Conservation (phyloP, 2,329 filamentous ascomycete species). For the Didymella pomorum region DNA sequence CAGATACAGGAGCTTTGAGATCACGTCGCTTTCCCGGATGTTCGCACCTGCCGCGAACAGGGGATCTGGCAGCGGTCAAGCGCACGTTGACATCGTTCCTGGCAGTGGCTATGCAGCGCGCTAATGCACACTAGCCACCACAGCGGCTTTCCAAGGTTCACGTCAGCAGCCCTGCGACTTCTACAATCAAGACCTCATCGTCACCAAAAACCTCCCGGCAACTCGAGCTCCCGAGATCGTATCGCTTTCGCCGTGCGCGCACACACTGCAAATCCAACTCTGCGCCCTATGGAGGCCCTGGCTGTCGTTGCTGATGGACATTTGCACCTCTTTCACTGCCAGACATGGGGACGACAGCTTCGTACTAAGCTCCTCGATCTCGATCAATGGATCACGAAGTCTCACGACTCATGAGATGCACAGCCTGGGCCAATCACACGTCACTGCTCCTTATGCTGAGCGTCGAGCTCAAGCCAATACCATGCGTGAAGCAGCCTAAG, state of each 20-base stretch:
- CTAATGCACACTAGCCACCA: constrained; percentile 24
- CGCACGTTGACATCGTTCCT: constrained; percentile 4
- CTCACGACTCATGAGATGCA: not conserved
- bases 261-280: constrained; percentile 4
- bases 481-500: constrained; percentile 11
- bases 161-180: constrained; percentile 12
- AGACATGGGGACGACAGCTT: constrained; percentile 6
- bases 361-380: not conserved
- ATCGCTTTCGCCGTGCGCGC: constrained; percentile 19
- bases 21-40: not conserved
- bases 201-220: constrained; percentile 29
- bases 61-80: constrained; percentile 25
- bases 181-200: constrained; percentile 10
- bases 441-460: not conserved
- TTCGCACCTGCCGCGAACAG: not conserved
- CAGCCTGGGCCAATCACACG: not conserved
- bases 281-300: constrained; percentile 11
- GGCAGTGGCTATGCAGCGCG: constrained; percentile 23
- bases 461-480: constrained; percentile 17
- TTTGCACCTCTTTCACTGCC: constrained; percentile 5
- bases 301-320: constrained; percentile 23
- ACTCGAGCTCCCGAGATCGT: constrained; percentile 26
- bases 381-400: not conserved
- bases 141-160: constrained; percentile 6
- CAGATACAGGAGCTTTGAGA: not conserved